Evolutionary conservation across 176 grass and related monocot genomes (phyloP), one percentile per base, ranked within the genome.

Genomic region (Metroxylon sagu): DNA sequence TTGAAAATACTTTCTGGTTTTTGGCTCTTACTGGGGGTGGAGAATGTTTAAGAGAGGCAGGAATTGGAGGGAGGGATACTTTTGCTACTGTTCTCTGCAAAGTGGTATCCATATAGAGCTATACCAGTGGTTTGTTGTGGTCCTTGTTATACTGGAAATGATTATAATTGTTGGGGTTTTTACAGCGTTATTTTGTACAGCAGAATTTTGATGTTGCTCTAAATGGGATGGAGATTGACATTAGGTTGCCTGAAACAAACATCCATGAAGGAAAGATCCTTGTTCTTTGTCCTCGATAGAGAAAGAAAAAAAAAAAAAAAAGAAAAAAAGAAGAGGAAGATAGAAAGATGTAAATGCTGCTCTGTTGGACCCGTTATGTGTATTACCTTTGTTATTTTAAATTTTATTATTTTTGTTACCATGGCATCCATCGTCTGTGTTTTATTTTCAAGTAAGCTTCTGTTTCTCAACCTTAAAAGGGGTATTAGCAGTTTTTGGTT

Each of bases 101-200:
- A 43, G 35, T 43, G 2, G 49, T n/a, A 53, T 60, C 35, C 71
- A 72, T 81, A 19, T 35, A 4, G 43, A 18, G 5, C 12, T 43
- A 25, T 48, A 2, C 6, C 48, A 56, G 58, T 69, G 67, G 62
- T 39, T 75, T 76, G 72, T 59, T 30, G 1, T 25, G 63, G 30
- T 52, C 30, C 4, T 65, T 31, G 52, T 39, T 69, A 73, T 29
- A 28, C 1, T 61, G 56, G 68, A 71, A 75, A 73, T 43, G 71
- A 52, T 50, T 50, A 54, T 62, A 67, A 23, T 23, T 67, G 79
- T 21, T 48, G 61, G 72, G 26, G 21, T 66, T 30, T 53, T 50
- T 49, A 29, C 66, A 49, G 18, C 30, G 58, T 70, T 72, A 69
- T 74, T 60, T 65, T 85, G 75, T 89, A 85, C 75, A 85, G 74